phyloP scores from a whole-genome alignment of 1,284 basidiomycete genomes.

The Ceraceosorus bombacis region DNA sequence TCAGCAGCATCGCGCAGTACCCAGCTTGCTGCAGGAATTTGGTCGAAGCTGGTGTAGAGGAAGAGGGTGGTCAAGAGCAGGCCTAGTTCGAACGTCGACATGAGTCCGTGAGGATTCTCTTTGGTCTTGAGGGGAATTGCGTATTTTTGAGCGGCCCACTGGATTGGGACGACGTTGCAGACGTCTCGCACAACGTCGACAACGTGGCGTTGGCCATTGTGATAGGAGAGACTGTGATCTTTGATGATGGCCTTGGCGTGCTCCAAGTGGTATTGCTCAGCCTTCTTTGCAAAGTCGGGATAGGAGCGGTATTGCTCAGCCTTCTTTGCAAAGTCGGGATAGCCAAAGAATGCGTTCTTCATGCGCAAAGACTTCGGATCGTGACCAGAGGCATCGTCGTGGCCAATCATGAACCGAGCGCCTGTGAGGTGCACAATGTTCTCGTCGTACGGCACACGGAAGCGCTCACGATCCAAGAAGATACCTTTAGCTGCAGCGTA shows the following conservation, averaged over 20 bases:
- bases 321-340: constrained; percentile 49
- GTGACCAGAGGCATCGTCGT: constrained; percentile 7
- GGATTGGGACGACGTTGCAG: constrained; percentile 59
- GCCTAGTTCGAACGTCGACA: constrained; percentile 49
- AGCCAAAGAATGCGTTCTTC: constrained; percentile 15
- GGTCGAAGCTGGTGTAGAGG: constrained; percentile 42
- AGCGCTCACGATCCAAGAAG: constrained; percentile 39
- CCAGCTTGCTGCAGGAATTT: constrained; percentile 54
- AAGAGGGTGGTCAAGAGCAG: constrained; percentile 13
- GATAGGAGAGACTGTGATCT: constrained; percentile 55
- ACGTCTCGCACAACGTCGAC: constrained; percentile 68
- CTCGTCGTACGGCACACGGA: constrained; percentile 15
- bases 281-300: constrained; percentile 49
- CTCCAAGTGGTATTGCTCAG: constrained; percentile 18
- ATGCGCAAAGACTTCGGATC: neutral
- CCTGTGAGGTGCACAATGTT: constrained; percentile 7
- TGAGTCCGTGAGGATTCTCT: constrained; percentile 55
- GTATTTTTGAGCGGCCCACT: constrained; percentile 51
- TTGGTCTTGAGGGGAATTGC: constrained; percentile 62
- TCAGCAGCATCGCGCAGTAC: constrained; percentile 13
- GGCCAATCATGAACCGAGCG: constrained; percentile 15
- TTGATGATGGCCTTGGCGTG: constrained; percentile 59
- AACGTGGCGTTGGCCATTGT: constrained; percentile 53
- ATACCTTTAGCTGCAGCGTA: constrained; percentile 54
- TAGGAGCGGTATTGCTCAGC: constrained; percentile 18